These are phyloP conservation scores for Acanthamoeba royreba DNA, from an alignment of 208 protist species.

Conservation along the genomic window DNA sequence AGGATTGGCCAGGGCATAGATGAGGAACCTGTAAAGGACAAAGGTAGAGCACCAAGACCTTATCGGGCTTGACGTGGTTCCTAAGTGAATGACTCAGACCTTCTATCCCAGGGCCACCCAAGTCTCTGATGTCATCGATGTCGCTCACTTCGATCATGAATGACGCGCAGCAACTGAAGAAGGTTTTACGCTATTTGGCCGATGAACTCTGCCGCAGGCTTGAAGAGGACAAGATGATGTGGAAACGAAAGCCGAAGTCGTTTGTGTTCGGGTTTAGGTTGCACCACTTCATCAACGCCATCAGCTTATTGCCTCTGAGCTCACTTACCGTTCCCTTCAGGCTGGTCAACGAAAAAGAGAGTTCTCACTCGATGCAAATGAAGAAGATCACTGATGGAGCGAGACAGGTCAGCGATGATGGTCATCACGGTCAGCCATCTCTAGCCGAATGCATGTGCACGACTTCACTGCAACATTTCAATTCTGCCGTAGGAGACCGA, in stretches of 20 bases:
- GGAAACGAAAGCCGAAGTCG: neutral
- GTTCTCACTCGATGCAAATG: neutral
- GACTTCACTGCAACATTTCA: neutral
- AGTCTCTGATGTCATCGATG: neutral
- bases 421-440: neutral
- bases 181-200: neutral
- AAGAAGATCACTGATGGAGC: neutral
- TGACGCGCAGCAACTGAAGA: neutral
- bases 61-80: neutral
- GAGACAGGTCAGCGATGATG: neutral
- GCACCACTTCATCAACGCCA: neutral
- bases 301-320: neutral
- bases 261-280: neutral
- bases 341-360: neutral
- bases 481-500: neutral
- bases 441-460: neutral
- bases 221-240: neutral
- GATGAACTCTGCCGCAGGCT: neutral
- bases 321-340: neutral
- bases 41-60: neutral
- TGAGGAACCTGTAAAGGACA: neutral
- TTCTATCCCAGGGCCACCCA: neutral
- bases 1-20: neutral
- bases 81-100: too few species aligned
- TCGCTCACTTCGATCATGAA: neutral